phyloP scores from a whole-genome alignment of 108 stramenopile genomes.

The Phaeodactylum tricornutum region DNA sequence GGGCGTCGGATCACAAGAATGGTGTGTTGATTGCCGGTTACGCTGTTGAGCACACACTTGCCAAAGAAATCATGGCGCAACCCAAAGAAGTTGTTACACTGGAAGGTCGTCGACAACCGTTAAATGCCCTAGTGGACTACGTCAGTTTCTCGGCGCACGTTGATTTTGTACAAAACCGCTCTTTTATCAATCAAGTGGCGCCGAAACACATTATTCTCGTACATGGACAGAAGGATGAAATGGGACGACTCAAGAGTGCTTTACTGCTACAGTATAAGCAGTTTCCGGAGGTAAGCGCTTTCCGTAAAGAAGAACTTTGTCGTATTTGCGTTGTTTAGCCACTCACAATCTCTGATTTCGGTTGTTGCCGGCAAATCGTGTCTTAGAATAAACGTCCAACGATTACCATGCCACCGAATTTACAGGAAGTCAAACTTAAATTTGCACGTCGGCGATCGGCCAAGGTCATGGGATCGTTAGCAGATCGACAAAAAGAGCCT shows the following conservation, averaged over 20 bases:
- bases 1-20: conserved; percentile 94
- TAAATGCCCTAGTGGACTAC: conserved; percentile 90
- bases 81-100: conserved; percentile 93
- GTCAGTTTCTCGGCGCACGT: conserved; percentile 98
- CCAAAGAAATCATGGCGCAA: conserved; percentile 89
- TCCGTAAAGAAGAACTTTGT: neutral
- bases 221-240: conserved; percentile 96
- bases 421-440: conserved; percentile 74
- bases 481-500: conserved; percentile 25
- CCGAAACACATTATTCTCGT: conserved; percentile 95
- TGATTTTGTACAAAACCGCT: conserved; percentile 92
- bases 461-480: conserved; percentile 83
- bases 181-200: conserved; percentile 79
- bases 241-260: conserved; percentile 83
- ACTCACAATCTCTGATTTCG: too few relatives aligned
- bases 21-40: conserved; percentile 97
- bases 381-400: conserved; percentile 68
- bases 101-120: conserved; percentile 85
- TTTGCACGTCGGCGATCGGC: conserved; percentile 83
- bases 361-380: neutral
- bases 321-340: conserved; percentile 12
- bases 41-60: conserved; percentile 96
- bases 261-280: conserved; percentile 73
- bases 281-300: conserved; percentile 42
- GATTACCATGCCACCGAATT: conserved; percentile 82